These are phyloP conservation scores for Fusarium tanahbumbuense DNA, from an alignment of 2,329 filamentous ascomycete species.

Conservation along the genomic window DNA sequence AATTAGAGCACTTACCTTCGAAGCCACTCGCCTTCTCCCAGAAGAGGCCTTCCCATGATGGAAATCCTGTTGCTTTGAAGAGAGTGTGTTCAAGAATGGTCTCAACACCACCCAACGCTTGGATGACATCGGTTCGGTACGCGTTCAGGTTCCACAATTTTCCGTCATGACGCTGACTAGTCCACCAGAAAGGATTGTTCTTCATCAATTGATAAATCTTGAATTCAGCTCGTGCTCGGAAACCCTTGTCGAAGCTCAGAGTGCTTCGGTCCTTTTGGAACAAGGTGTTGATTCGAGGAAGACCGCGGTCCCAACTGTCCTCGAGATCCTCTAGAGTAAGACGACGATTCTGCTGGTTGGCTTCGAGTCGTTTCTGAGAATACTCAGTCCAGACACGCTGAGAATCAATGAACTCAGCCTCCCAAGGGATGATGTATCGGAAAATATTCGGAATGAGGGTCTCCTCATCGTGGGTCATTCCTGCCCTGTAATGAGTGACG, in stretches of 20 bases:
- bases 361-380: slow-evolving; percentile 95
- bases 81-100: slow-evolving; percentile 97
- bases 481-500: slow-evolving; percentile 94
- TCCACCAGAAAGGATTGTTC: slow-evolving; percentile 99
- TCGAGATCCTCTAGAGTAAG: slow-evolving; percentile 96
- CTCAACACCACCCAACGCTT: slow-evolving; percentile 94
- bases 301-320: slow-evolving; percentile 97
- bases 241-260: slow-evolving; percentile 97
- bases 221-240: slow-evolving; percentile 94
- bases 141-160: slow-evolving; percentile 98
- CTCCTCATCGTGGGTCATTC: slow-evolving; percentile 98
- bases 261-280: slow-evolving; percentile 99
- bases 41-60: slow-evolving; percentile 95
- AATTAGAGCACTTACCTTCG: neutral
- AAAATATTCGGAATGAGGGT: slow-evolving; percentile 99
- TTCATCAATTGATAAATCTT: slow-evolving; percentile 99
- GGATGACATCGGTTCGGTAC: slow-evolving; percentile 96
- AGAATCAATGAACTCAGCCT: slow-evolving; percentile 98
- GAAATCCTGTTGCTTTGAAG: slow-evolving; percentile 97
- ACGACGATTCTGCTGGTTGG: slow-evolving; percentile 95
- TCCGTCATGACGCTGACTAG: slow-evolving; percentile 94
- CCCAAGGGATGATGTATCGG: slow-evolving; percentile 99
- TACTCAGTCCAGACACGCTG: slow-evolving; percentile 99
- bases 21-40: slow-evolving; percentile 74
- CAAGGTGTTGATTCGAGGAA: slow-evolving; percentile 97